Conservation (phyloP, 805 yeast genomes). For the Ogataea saltuana region DNA sequence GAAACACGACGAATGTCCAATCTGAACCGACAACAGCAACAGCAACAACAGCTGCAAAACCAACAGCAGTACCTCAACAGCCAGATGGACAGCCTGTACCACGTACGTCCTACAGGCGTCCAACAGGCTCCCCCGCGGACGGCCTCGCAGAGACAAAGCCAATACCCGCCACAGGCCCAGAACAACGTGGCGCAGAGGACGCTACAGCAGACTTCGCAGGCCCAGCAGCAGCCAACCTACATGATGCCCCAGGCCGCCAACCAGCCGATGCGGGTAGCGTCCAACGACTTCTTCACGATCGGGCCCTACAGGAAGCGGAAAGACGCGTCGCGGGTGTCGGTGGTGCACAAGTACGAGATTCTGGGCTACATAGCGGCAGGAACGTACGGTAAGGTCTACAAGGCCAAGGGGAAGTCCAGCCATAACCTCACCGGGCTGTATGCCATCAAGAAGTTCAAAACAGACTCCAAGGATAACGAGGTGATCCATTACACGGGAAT, state of each 20-base stretch:
- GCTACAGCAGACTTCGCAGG: not conserved
- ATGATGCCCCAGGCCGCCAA: conserved; percentile 14
- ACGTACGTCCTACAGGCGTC: conserved; percentile 11
- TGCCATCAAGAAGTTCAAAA: conserved; percentile 95
- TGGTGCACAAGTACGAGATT: conserved; percentile 81
- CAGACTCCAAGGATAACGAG: conserved; percentile 86
- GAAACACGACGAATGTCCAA: conserved; percentile 1
- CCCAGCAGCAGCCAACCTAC: conserved; percentile 21
- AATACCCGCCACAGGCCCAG: conserved; percentile 25
- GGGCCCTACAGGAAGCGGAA: conserved; percentile 62
- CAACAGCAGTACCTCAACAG: conserved; percentile 10
- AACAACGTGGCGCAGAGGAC: conserved; percentile 6
- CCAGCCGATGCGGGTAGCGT: conserved; percentile 53
- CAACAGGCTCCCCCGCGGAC: conserved; percentile 13
- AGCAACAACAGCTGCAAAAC: conserved; percentile 16
- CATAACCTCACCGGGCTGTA: conserved; percentile 41
- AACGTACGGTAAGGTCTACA: conserved; percentile 93
- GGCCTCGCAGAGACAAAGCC: conserved; percentile 18
- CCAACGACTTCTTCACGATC: conserved; percentile 53
- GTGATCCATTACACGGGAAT: conserved; percentile 89
- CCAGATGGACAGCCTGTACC: conserved; percentile 5
- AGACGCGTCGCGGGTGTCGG: conserved; percentile 68
- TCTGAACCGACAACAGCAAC: conserved; percentile 12
- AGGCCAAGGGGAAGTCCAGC: conserved; percentile 58
- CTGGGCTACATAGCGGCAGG: conserved; percentile 98